Conservation (phyloP, 495 filamentous ascomycete genomes). For the Xylaria bambusicola region DNA sequence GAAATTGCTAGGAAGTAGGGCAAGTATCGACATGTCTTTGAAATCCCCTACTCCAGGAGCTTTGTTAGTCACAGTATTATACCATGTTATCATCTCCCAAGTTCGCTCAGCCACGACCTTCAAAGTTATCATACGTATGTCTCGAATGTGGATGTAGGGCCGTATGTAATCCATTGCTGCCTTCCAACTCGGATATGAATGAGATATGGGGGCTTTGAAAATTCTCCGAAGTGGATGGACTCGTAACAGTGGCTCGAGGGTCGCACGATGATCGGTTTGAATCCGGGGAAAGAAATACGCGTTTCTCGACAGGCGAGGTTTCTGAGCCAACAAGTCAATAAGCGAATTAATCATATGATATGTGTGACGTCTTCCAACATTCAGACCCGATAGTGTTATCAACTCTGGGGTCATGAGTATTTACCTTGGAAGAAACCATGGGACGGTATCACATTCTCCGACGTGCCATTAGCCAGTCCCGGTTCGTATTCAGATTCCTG, state of each 20-base stretch:
- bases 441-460: background rate
- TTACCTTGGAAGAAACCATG: background rate
- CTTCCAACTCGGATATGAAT: conserved; percentile 6
- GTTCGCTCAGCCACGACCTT: too few species aligned
- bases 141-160: background rate
- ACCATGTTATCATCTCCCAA: too few species aligned
- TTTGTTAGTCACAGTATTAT: too few species aligned
- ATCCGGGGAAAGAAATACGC: background rate
- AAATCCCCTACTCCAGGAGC: too few species aligned
- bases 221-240: background rate
- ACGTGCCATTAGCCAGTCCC: background rate
- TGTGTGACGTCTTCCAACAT: too few species aligned
- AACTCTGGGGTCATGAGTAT: background rate
- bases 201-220: background rate
- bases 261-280: background rate
- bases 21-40: too few species aligned
- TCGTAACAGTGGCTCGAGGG: background rate
- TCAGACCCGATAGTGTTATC: too few species aligned
- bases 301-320: background rate
- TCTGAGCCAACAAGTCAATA: background rate
- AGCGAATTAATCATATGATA: too few species aligned
- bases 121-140: background rate
- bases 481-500: background rate
- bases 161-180: background rate
- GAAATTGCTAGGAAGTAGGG: too few species aligned